These are phyloP conservation scores for Didymella keratinophila DNA, from an alignment of 2,329 filamentous ascomycete genomes.

Conservation along the genomic window DNA sequence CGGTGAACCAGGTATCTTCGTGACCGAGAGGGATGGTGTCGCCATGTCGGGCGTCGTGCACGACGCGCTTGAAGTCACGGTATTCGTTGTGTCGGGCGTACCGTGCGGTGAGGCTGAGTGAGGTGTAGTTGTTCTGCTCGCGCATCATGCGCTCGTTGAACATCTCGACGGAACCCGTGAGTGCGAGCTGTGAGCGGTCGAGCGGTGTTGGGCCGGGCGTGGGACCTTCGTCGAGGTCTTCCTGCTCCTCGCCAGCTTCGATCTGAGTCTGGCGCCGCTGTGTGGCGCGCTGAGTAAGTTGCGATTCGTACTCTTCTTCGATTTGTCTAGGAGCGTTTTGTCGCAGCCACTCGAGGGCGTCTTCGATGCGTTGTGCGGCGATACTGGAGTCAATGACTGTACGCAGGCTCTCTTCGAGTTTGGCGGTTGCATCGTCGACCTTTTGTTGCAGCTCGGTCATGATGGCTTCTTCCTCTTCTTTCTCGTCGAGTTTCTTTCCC, in stretches of 20 bases:
- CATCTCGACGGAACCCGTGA: slow-evolving; percentile 47
- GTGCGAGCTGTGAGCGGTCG: slow-evolving; percentile 43
- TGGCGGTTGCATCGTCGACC: slow-evolving; percentile 61
- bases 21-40: slow-evolving; percentile 63
- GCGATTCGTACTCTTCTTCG: slow-evolving; percentile 44
- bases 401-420: slow-evolving; percentile 66
- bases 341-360: slow-evolving; percentile 55
- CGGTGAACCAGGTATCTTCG: slow-evolving; percentile 69
- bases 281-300: slow-evolving; percentile 49
- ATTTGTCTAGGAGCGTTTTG: slow-evolving; percentile 43
- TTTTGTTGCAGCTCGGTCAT: slow-evolving; percentile 53
- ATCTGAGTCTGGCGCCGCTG: slow-evolving; percentile 28
- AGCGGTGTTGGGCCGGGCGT: slow-evolving; percentile 50
- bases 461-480: slow-evolving; percentile 50
- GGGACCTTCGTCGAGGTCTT: slow-evolving; percentile 45
- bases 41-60: slow-evolving; percentile 68
- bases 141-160: slow-evolving; percentile 51
- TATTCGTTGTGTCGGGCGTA: slow-evolving; percentile 70
- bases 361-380: slow-evolving; percentile 55
- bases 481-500: slow-evolving; percentile 46
- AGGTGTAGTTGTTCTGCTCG: slow-evolving; percentile 55
- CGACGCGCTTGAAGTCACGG: slow-evolving; percentile 65
- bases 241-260: slow-evolving; percentile 46
- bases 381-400: slow-evolving; percentile 65
- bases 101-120: slow-evolving; percentile 48